Evolutionary conservation across 257 asterid species (phyloP).

Genomic region (Mentha longifolia): DNA sequence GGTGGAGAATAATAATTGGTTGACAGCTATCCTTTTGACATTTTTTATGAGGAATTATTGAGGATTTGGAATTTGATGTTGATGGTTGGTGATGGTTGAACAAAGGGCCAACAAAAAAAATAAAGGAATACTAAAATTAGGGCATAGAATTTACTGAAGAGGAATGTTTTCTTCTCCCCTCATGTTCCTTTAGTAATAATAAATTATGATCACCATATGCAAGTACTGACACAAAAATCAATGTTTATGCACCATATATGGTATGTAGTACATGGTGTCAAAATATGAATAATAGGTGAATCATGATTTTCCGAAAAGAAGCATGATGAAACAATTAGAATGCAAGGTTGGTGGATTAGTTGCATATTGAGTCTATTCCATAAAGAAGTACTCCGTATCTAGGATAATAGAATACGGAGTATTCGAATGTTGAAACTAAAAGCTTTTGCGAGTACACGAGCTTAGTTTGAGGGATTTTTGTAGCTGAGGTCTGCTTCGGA

Average conservation of each 20-base stretch:
- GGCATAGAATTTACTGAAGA: background rate
- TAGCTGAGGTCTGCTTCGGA: background rate
- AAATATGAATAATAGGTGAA: background rate
- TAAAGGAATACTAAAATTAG: background rate
- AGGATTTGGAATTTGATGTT: slow-evolving; percentile 15
- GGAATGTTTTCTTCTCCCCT: background rate
- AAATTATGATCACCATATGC: background rate
- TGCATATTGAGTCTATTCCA: background rate
- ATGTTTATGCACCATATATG: background rate
- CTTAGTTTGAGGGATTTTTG: background rate
- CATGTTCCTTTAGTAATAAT: background rate
- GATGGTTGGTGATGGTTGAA: slow-evolving; percentile 9
- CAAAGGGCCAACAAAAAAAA: background rate
- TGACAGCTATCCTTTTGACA: slow-evolving; percentile 44
- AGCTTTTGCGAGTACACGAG: background rate
- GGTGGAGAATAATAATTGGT: slow-evolving; percentile 37
- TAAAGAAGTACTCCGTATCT: background rate
- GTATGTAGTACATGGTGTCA: background rate
- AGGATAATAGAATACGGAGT: background rate
- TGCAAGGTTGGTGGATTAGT: background rate
- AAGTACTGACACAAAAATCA: background rate
- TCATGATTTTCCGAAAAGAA: background rate
- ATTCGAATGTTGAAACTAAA: background rate
- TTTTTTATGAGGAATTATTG: slow-evolving; percentile 20
- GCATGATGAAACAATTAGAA: too few species aligned